A percentile compares a stretch with the other conserved stretches of the same genome.
phyloP scores from a whole-genome alignment of 2,329 filamentous ascomycete genomes.

The Taxawa tesnikishii region DNA sequence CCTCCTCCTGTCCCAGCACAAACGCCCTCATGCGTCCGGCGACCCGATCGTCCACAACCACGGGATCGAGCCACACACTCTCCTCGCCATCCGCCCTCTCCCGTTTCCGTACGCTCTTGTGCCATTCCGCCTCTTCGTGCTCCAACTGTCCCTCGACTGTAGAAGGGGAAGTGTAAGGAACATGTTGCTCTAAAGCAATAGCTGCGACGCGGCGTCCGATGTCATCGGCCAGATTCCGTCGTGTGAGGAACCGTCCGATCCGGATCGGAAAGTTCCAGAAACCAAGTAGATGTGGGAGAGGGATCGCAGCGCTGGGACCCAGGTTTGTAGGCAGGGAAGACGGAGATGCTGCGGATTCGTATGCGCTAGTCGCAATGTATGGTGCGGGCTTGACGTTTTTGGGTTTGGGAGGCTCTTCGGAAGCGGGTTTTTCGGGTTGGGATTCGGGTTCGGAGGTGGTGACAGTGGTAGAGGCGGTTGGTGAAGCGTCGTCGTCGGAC shows the following conservation, averaged over 20 bases:
- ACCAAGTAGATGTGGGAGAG: constrained; percentile 81
- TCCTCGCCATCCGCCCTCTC: constrained; percentile 37
- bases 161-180: constrained; percentile 27
- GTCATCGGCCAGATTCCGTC: constrained; percentile 71
- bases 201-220: constrained; percentile 82
- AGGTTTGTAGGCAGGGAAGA: constrained; percentile 56
- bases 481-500: constrained; percentile 21
- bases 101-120: constrained; percentile 59
- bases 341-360: constrained; percentile 54
- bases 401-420: constrained; percentile 26
- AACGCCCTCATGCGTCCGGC: constrained; percentile 70
- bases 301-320: constrained; percentile 58
- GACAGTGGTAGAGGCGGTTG: constrained; percentile 13
- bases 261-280: constrained; percentile 83
- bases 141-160: constrained; percentile 43
- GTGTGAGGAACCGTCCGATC: constrained; percentile 77
- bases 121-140: constrained; percentile 70
- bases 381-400: constrained; percentile 52
- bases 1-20: constrained; percentile 55
- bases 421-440: constrained; percentile 25
- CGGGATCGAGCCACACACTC: constrained; percentile 60
- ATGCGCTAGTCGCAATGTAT: constrained; percentile 63
- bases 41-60: constrained; percentile 68
- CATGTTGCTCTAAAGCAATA: constrained; percentile 54
- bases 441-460: constrained; percentile 9